These are phyloP conservation scores for Aspergillus felis DNA, from an alignment of 2,329 filamentous ascomycete genomes.

Conservation along the genomic window DNA sequence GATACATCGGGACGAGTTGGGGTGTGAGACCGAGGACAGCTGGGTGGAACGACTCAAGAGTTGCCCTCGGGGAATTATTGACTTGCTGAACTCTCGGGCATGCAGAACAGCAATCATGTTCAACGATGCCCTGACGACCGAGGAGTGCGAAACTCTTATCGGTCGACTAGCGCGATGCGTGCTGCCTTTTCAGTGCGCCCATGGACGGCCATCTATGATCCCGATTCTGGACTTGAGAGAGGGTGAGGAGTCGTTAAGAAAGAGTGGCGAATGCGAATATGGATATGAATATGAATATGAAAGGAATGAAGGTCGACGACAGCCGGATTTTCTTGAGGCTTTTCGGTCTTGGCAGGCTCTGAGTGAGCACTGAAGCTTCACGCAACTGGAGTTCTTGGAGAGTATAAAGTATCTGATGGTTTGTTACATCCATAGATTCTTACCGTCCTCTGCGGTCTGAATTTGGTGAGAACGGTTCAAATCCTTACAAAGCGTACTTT, in stretches of 20 bases:
- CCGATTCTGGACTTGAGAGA: conserved; percentile 36
- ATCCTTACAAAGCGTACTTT: not conserved
- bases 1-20: not conserved
- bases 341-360: not conserved
- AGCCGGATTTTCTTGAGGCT: not conserved
- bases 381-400: not conserved
- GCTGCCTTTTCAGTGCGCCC: conserved; percentile 50
- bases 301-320: not conserved
- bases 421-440: too few species aligned
- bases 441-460: not conserved
- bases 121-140: conserved; percentile 39
- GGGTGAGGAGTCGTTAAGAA: not conserved
- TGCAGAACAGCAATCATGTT: conserved; percentile 51
- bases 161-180: conserved; percentile 36
- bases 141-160: conserved; percentile 40
- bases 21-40: not conserved
- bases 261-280: not conserved
- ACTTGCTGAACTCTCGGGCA: conserved; percentile 51
- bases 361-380: not conserved
- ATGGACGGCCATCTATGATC: conserved; percentile 48
- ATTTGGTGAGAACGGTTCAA: not conserved
- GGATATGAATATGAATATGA: not conserved
- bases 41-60: conserved; percentile 63
- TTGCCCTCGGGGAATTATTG: conserved; percentile 72
- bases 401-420: not conserved